These are phyloP conservation scores for Sarocladium strictum DNA, from an alignment of 2,329 filamentous ascomycete genomes.

Conservation along the genomic window DNA sequence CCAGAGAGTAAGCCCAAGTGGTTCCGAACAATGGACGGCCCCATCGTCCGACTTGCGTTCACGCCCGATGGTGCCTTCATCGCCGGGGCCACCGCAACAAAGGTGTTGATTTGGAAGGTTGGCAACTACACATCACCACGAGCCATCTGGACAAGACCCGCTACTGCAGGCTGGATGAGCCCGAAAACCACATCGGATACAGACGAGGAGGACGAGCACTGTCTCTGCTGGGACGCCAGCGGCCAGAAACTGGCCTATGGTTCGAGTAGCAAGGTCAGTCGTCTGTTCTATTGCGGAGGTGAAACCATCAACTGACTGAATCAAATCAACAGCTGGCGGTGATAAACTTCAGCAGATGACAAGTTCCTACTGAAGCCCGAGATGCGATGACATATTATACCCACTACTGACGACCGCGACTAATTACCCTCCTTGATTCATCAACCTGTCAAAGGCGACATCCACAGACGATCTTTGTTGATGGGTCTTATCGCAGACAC, in stretches of 20 bases:
- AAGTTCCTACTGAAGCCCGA: neutral
- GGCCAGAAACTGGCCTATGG: conserved; percentile 60
- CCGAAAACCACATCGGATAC: conserved; percentile 45
- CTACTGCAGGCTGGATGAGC: conserved; percentile 45
- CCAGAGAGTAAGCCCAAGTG: conserved; percentile 50
- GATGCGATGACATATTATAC: neutral
- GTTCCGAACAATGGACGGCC: conserved; percentile 54
- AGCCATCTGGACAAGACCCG: conserved; percentile 51
- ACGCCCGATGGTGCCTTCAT: conserved; percentile 59
- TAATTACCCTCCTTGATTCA: neutral
- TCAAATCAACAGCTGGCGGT: conserved; percentile 35
- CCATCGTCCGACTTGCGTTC: conserved; percentile 54
- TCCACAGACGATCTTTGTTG: neutral
- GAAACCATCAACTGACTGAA: neutral
- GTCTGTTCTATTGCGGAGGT: neutral
- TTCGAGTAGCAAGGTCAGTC: conserved; percentile 53
- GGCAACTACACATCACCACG: conserved; percentile 52
- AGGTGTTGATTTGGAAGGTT: conserved; percentile 60
- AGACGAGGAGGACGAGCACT: conserved; percentile 57
- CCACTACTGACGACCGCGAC: conserved; percentile 3
- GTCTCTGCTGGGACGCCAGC: conserved; percentile 55
- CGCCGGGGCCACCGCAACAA: conserved; percentile 52
- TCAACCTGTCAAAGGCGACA: neutral
- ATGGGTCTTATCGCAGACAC: neutral
- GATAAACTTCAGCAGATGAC: conserved; percentile 42